Conservation (phyloP, 2,329 filamentous ascomycete genomes). For the Alternaria ethzedia region DNA sequence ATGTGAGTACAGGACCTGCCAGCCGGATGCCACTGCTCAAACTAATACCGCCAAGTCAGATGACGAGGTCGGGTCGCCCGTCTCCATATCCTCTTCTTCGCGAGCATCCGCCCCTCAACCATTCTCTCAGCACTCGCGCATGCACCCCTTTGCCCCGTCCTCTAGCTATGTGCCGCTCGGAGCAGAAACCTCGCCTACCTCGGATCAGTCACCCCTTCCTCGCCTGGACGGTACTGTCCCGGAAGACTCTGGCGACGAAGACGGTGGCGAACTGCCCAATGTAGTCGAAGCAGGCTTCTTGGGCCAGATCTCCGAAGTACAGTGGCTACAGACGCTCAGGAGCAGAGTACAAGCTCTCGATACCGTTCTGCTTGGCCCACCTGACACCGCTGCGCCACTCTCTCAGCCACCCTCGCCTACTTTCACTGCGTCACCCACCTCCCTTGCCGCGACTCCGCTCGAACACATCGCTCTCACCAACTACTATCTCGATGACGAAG, state of each 20-base stretch:
- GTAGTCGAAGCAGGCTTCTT: conserved; percentile 11
- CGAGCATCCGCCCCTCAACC: background rate
- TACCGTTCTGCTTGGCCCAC: conserved; percentile 10
- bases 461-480: background rate
- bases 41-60: conserved; percentile 8
- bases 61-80: background rate
- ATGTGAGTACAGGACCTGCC: conserved; percentile 4
- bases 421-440: background rate
- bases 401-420: background rate
- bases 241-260: background rate
- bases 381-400: background rate
- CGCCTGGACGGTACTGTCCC: background rate
- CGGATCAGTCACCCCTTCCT: background rate
- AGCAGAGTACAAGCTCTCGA: background rate
- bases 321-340: conserved; percentile 26
- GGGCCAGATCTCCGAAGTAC: conserved; percentile 28
- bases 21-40: background rate
- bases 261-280: background rate
- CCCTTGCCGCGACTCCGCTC: background rate
- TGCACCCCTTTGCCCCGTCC: background rate
- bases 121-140: background rate
- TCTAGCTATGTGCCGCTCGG: background rate
- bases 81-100: conserved; percentile 3
- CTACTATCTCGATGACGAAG: conserved; percentile 37
- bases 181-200: background rate